phyloP scores from a whole-genome alignment of 805 yeast genomes.

The Sungouiozyma intestinalis region DNA sequence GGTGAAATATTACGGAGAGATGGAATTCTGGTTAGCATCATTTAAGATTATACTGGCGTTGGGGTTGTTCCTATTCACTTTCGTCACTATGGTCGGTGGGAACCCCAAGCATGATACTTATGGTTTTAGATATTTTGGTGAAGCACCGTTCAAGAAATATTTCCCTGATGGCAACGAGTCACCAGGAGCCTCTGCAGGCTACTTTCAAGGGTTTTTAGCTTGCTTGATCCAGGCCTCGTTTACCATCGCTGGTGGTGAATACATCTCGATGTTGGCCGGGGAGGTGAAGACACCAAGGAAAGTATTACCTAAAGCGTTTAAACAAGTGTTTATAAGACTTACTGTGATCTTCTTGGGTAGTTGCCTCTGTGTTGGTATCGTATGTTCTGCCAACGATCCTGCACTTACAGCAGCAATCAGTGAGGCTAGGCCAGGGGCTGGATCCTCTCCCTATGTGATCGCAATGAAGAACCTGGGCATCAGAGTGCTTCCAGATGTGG shows the following conservation, averaged over 20 bases:
- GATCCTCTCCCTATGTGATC: slow-evolving; percentile 71
- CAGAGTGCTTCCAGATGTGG: slow-evolving; percentile 59
- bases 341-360: slow-evolving; percentile 62
- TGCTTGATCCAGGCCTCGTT: slow-evolving; percentile 64
- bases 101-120: slow-evolving; percentile 59
- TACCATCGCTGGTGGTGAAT: slow-evolving; percentile 82
- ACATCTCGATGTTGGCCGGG: slow-evolving; percentile 76
- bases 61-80: slow-evolving; percentile 68
- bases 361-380: slow-evolving; percentile 66
- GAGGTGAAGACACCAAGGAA: slow-evolving; percentile 65
- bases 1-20: slow-evolving; percentile 67
- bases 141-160: slow-evolving; percentile 48
- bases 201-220: slow-evolving; percentile 62
- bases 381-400: slow-evolving; percentile 63
- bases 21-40: slow-evolving; percentile 69
- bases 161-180: slow-evolving; percentile 35
- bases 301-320: slow-evolving; percentile 68
- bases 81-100: slow-evolving; percentile 80
- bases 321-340: slow-evolving; percentile 60
- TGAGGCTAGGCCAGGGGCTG: slow-evolving; percentile 62
- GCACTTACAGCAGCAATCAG: slow-evolving; percentile 45
- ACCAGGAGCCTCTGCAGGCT: slow-evolving; percentile 32
- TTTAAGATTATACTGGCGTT: slow-evolving; percentile 64
- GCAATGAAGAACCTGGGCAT: slow-evolving; percentile 68
- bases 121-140: slow-evolving; percentile 48